Evolutionary conservation across 1,284 basidiomycete genomes (phyloP).

Genomic region (Sporisorium scitamineum): DNA sequence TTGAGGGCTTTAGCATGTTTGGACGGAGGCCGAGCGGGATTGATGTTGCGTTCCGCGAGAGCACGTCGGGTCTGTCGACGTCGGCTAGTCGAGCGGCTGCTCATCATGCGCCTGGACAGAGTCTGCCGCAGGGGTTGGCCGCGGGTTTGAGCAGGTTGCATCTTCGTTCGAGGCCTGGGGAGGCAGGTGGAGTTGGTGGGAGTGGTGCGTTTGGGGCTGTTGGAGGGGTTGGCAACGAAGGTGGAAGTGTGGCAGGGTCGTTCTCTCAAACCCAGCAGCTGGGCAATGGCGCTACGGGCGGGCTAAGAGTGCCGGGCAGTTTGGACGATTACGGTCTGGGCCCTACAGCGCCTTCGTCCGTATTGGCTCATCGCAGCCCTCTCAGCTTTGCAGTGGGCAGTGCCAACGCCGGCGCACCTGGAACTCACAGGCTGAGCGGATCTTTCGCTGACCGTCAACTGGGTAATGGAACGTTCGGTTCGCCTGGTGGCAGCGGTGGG

Average conservation of each 20-base stretch:
- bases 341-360: conserved; percentile 59
- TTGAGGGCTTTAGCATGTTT: conserved; percentile 23
- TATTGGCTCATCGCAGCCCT: conserved; percentile 47
- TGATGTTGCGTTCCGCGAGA: conserved; percentile 39
- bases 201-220: conserved; percentile 24
- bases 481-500: conserved; percentile 31
- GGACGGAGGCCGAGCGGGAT: conserved; percentile 25
- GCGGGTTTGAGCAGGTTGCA: conserved; percentile 87
- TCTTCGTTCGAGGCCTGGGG: conserved; percentile 69
- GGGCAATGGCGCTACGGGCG: conserved; percentile 5
- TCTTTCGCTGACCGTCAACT: conserved; percentile 32
- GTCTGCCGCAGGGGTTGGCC: conserved; percentile 85
- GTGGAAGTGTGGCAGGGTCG: background rate
- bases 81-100: conserved; percentile 35
- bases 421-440: conserved; percentile 18
- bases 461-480: conserved; percentile 34
- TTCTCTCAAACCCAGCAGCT: conserved; percentile 27
- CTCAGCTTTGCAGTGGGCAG: conserved; percentile 29
- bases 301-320: conserved; percentile 24
- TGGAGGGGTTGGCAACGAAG: conserved; percentile 2
- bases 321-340: conserved; percentile 51
- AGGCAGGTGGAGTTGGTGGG: conserved; percentile 6
- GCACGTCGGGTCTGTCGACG: conserved; percentile 17
- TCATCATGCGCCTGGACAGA: conserved; percentile 83
- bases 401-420: background rate